Conservation (phyloP, 2,329 filamentous ascomycete species). For the Rhynchosporium agropyri region DNA sequence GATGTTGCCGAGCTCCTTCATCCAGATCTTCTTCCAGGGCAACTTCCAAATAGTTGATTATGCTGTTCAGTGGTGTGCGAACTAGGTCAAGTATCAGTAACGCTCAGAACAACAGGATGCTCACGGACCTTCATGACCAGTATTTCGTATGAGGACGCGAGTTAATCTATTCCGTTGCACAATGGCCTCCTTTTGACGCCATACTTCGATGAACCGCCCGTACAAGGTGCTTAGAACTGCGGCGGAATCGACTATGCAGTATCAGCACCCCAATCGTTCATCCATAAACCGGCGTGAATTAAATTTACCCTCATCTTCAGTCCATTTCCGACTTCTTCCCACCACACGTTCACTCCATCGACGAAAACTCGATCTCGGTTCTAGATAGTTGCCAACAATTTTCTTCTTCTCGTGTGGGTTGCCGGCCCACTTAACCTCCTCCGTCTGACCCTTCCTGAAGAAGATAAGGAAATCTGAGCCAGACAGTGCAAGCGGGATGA, state of each 20-base stretch:
- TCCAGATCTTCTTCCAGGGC: slow-evolving; percentile 79
- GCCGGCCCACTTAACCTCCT: slow-evolving; percentile 34
- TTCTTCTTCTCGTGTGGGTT: slow-evolving; percentile 33
- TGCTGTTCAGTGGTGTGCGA: slow-evolving; percentile 83
- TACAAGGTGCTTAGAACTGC: slow-evolving; percentile 32
- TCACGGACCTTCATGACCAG: slow-evolving; percentile 69
- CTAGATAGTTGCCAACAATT: slow-evolving; percentile 26
- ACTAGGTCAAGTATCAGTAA: slow-evolving; percentile 21
- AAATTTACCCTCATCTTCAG: slow-evolving; percentile 31
- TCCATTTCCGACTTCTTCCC: slow-evolving; percentile 33
- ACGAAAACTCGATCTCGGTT: slow-evolving; percentile 32
- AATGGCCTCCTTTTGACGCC: slow-evolving; percentile 32
- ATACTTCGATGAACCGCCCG: slow-evolving; percentile 34
- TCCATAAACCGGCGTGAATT: neutral
- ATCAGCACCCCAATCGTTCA: neutral
- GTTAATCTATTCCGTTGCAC: slow-evolving; percentile 32
- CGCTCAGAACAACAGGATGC: neutral
- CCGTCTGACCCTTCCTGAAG: slow-evolving; percentile 31
- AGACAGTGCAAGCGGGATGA: slow-evolving; percentile 29
- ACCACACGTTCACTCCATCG: slow-evolving; percentile 33
- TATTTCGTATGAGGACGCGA: slow-evolving; percentile 55
- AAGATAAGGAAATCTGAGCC: slow-evolving; percentile 34
- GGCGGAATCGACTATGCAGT: slow-evolving; percentile 31
- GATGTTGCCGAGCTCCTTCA: slow-evolving; percentile 79
- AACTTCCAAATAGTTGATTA: slow-evolving; percentile 91